Base-by-base conservation (phyloP, 2,329 filamentous ascomycete species). In the Diaporthe vexans region DNA sequence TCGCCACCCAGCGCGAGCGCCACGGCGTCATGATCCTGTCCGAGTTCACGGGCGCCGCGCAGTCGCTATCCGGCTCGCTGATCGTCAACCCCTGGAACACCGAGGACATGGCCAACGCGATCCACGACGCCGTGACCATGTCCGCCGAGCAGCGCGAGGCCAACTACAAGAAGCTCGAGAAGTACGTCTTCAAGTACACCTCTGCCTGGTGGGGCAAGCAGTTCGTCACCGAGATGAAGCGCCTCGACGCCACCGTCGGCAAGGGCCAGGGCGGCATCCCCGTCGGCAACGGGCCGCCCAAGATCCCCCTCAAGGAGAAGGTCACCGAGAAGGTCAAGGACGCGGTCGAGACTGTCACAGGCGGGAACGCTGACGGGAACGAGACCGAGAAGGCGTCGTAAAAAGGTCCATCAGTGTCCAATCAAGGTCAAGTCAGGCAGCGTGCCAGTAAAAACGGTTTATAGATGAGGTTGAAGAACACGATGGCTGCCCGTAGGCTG, bases 51-150 rank as follows among this genome's bases (percentile, higher is more conserved):
- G 97, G 97, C 57, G 97, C 97, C 10, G 96, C 97, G 0, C 97
- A 98, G 84, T 97, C 94, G 76, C 89, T 99, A 74, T 98, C 97
- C 78, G 96, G 96, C 75, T 95, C 94, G 78, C 88, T 98, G 69
- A 95, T 98, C 71, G 94, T 98, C 80, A 99, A 99, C 84, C 97
- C 97, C 0, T 99, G 97, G 97, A 98, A 98, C 83, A 98, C 95
- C 0, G 95, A 98, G 81, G 96, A 98, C 83, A 88, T 98, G 51
- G 95, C 96, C 54, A 94, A 95, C 79, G 94, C 95, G 8, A 95
- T 98, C 78, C 94, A 98, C 83, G 95, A 98, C 78, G 95, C 96
- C n/a, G 95, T 98, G 57, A 98, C 95, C 72, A 98, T 98, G 95
- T 93, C 93, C 71, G 91, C 95, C 24, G 95, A 98, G 84, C 94